Conservation (phyloP, 345 rosid species). For the Citrus australasica region DNA sequence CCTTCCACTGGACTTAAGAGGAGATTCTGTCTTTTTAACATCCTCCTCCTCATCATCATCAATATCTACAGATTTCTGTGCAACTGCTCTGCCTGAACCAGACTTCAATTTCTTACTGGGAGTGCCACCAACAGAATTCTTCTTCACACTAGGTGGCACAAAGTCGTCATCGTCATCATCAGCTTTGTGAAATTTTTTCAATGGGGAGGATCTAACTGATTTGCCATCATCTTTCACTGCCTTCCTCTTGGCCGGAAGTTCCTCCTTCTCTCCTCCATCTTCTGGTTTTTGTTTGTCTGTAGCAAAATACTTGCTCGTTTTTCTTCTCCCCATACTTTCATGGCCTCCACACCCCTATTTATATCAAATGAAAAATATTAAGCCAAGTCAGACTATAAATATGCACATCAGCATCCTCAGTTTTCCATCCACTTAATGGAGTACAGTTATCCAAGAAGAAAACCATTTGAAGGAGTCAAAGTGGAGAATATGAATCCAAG, state of each 20-base stretch:
- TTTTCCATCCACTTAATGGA: neutral
- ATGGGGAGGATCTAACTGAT: constrained; percentile 42
- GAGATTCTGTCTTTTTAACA: constrained; percentile 48
- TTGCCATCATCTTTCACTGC: constrained; percentile 30
- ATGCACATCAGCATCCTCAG: neutral
- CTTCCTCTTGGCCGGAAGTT: constrained; percentile 69
- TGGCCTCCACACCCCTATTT: constrained; percentile 40
- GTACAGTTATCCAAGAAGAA: neutral
- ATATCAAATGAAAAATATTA: neutral
- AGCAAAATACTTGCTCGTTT: constrained; percentile 95
- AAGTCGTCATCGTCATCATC: constrained; percentile 66
- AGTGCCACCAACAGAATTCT: constrained; percentile 40
- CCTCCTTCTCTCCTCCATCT: constrained; percentile 48
- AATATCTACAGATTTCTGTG: constrained; percentile 43
- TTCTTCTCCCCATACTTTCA: constrained; percentile 60
- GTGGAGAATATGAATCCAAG: neutral
- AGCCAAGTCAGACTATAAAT: neutral
- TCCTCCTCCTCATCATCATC: constrained; percentile 63
- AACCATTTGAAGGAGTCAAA: neutral
- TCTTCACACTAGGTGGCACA: constrained; percentile 45
- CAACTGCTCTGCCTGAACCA: constrained; percentile 60
- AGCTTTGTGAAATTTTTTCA: constrained; percentile 45
- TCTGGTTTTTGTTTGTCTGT: constrained; percentile 57
- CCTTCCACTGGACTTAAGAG: constrained; percentile 67
- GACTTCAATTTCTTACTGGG: constrained; percentile 83